A percentile compares a stretch with the other conserved stretches of the same genome.
Conservation (phyloP, 2,329 filamentous ascomycete genomes). For the Diaporthe capsici region DNA sequence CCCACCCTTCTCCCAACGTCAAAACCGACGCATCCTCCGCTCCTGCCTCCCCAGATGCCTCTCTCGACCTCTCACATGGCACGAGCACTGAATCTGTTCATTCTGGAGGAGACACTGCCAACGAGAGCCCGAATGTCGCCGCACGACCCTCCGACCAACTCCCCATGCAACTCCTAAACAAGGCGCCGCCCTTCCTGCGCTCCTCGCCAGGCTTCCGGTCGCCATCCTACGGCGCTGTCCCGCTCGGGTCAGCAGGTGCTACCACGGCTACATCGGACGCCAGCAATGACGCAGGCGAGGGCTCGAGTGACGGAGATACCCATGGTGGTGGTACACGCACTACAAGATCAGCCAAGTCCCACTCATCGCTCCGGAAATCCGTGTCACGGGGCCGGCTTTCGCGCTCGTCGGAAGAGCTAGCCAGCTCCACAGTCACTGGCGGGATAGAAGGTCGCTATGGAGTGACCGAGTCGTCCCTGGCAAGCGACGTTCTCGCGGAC, state of each 20-base stretch:
- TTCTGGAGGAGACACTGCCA: conserved; percentile 24
- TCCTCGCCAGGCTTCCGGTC: conserved; percentile 50
- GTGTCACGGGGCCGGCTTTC: conserved; percentile 13
- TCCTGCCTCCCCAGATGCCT: conserved; percentile 32
- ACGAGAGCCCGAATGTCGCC: conserved; percentile 32
- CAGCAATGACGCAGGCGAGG: conserved; percentile 37
- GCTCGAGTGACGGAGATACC: conserved; percentile 36
- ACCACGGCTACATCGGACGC: conserved; percentile 31
- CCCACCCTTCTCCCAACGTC: conserved; percentile 36
- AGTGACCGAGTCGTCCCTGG: conserved; percentile 62
- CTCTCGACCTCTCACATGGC: conserved; percentile 39
- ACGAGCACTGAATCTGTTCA: conserved; percentile 30
- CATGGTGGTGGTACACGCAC: background rate
- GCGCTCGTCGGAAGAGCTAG: conserved; percentile 63
- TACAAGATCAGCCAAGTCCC: conserved; percentile 30
- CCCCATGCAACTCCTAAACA: conserved; percentile 44
- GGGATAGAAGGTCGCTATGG: conserved; percentile 69
- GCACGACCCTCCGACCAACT: conserved; percentile 26
- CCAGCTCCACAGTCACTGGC: conserved; percentile 64
- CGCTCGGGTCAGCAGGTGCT: conserved; percentile 39
- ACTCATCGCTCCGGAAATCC: conserved; percentile 37
- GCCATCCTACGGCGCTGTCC: conserved; percentile 52
- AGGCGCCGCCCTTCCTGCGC: conserved; percentile 48
- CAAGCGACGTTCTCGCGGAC: conserved; percentile 61
- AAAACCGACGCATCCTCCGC: conserved; percentile 36